Percentiles rank a stretch among this genome's conserved stretches.
Evolutionary conservation across 192 early-diverging fungal species (phyloP).

Genomic region (Backusella parvicylindrica): DNA sequence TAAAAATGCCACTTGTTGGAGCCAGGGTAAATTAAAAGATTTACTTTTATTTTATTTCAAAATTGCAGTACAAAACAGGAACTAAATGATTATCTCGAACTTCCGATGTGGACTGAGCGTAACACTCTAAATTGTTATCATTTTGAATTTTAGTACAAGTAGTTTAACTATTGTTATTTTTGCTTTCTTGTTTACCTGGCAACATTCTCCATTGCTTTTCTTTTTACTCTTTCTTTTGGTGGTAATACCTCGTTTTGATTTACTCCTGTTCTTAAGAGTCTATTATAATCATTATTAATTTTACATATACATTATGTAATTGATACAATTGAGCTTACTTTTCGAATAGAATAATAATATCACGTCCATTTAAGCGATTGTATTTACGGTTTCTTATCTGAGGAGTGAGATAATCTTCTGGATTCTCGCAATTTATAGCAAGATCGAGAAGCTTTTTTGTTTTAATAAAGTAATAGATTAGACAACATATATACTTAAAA

Average conservation of each 20-base stretch:
- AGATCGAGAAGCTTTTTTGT: conserved; percentile 55
- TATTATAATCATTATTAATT: not conserved
- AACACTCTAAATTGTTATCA: conserved; percentile 12
- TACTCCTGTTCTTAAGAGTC: conserved; percentile 19
- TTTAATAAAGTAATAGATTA: not conserved
- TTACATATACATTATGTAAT: not conserved
- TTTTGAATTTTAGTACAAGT: not conserved
- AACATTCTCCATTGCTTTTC: conserved; percentile 43
- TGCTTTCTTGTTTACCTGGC: conserved; percentile 25
- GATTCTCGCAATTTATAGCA: conserved; percentile 59
- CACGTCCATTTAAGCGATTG: conserved; percentile 55
- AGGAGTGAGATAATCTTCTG: conserved; percentile 73
- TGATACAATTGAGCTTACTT: conserved; percentile 59
- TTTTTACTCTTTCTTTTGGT: conserved; percentile 22
- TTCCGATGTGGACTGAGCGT: conserved; percentile 26
- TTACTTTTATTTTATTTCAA: not conserved
- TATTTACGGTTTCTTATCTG: conserved; percentile 62
- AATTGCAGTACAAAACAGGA: not conserved
- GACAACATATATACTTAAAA: not conserved
- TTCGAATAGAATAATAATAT: conserved; percentile 70
- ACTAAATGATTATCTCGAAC: conserved; percentile 2
- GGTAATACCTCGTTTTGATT: conserved; percentile 7
- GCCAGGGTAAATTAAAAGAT: not conserved
- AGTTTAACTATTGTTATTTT: not conserved
- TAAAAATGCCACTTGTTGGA: not conserved